Percentiles rank a stretch among this genome's conserved stretches.
Evolutionary conservation across 2,329 filamentous ascomycete species (phyloP).

Genomic region (Apiospora sp.): DNA sequence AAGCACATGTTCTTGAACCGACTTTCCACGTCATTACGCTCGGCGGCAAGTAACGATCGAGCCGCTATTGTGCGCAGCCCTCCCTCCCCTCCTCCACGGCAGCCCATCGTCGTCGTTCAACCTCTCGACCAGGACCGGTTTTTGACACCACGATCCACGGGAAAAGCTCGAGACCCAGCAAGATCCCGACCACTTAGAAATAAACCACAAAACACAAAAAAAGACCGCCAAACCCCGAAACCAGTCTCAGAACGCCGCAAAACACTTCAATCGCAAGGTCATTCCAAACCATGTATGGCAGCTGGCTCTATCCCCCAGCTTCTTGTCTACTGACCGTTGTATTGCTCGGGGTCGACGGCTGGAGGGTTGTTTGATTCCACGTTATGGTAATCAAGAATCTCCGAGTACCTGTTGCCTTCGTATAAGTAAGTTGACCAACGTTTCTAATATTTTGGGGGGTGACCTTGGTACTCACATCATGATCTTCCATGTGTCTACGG

Average conservation of each 20-base stretch:
- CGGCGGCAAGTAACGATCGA: constrained; percentile 1
- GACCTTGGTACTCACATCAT: constrained; percentile 82
- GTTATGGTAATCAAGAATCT: constrained; percentile 98
- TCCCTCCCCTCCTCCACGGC: not conserved
- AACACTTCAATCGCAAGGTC: constrained; percentile 36
- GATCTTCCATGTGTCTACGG: constrained; percentile 99
- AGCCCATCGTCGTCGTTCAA: not conserved
- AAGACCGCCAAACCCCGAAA: constrained; percentile 21
- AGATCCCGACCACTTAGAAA: constrained; percentile 5
- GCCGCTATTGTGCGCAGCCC: not conserved
- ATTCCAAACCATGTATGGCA: constrained; percentile 4
- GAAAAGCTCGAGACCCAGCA: constrained; percentile 7
- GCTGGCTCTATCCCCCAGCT: constrained; percentile 2
- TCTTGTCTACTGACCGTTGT: constrained; percentile 46
- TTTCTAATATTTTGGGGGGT: not conserved
- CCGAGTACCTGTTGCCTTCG: constrained; percentile 79
- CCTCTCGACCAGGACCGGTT: constrained; percentile 7
- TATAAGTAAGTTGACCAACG: constrained; percentile 34
- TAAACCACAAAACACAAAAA: constrained; percentile 18
- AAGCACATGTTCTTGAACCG: not conserved
- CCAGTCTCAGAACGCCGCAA: constrained; percentile 26
- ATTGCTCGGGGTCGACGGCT: constrained; percentile 48
- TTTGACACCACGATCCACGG: constrained; percentile 13
- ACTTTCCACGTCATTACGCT: constrained; percentile 1
- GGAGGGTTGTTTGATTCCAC: constrained; percentile 66